Conservation (phyloP, 306 rosid genomes). For the Begonia fuchsioides region DNA sequence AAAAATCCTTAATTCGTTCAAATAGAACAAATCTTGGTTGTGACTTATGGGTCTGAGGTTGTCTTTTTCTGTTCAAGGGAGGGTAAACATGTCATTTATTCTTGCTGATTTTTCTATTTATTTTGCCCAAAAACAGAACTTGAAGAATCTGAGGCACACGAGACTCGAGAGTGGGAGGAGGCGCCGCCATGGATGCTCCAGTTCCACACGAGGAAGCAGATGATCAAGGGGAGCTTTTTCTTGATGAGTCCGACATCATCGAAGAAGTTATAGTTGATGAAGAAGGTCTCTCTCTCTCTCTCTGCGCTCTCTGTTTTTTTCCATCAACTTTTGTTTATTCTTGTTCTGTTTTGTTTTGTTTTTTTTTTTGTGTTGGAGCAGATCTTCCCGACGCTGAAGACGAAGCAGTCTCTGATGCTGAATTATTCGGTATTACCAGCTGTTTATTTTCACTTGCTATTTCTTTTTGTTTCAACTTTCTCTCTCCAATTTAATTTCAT, state of each 20-base stretch:
- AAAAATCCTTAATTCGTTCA: no score
- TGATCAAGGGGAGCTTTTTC: conserved; percentile 26
- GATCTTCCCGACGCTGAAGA: conserved; percentile 43
- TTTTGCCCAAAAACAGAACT: no score
- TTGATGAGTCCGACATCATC: conserved; percentile 33
- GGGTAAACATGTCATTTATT: no score
- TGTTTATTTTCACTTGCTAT: background rate
- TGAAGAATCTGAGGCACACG: no score
- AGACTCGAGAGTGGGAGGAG: no score
- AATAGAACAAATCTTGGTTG: no score
- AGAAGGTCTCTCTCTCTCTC: conserved; percentile 22
- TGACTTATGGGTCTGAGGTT: no score
- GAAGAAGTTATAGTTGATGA: conserved; percentile 15
- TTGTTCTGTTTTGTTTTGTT: background rate
- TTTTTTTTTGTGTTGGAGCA: conserved; percentile 6
- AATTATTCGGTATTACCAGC: conserved; percentile 20
- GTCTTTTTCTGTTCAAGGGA: no score
- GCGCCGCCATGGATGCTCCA: conserved; percentile 13
- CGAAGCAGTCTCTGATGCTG: conserved; percentile 15
- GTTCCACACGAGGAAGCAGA: conserved; percentile 21
- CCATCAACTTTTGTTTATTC: background rate
- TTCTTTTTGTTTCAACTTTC: background rate
- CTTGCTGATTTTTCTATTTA: no score
- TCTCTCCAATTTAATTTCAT: background rate
- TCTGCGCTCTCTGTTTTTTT: background rate